A percentile compares a stretch with the other conserved stretches of the same genome.
phyloP scores from a whole-genome alignment of 1,139 yeast genomes.

The Geotrichum candidum region DNA sequence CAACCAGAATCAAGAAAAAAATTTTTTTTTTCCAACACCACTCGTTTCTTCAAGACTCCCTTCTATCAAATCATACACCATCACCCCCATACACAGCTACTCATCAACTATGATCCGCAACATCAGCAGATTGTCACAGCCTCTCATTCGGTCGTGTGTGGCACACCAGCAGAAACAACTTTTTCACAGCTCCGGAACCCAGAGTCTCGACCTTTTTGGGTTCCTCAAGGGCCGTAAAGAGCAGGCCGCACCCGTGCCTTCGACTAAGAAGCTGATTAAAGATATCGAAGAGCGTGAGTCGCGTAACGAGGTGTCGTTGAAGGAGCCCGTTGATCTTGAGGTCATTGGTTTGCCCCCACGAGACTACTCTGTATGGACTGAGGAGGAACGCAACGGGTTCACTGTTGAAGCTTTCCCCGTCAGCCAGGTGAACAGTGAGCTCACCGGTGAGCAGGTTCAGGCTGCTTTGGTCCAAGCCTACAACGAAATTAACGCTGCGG shows the following conservation, averaged over 20 bases:
- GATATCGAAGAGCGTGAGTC: constrained; percentile 15
- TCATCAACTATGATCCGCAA: not conserved
- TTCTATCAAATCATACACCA: not conserved
- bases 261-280: constrained; percentile 10
- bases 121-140: not conserved
- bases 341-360: constrained; percentile 16
- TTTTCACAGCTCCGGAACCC: not conserved
- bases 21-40: not conserved
- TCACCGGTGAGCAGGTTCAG: constrained; percentile 12
- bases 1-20: not conserved
- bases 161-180: not conserved
- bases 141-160: not conserved
- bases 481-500: constrained; percentile 1
- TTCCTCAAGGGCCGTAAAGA: not conserved
- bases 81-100: not conserved
- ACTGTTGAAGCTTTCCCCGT: constrained; percentile 15
- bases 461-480: constrained; percentile 6
- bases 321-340: constrained; percentile 15
- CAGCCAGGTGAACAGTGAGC: constrained; percentile 1
- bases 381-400: constrained; percentile 10
- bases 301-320: constrained; percentile 8
- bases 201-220: not conserved
- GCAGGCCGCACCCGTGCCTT: not conserved
- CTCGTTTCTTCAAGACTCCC: not conserved
- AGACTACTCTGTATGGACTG: constrained; percentile 8